Evolutionary conservation across 208 protist genomes (phyloP), one percentile per base, ranked within the genome.

Genomic region (Leptomonas pyrrhocoris): DNA sequence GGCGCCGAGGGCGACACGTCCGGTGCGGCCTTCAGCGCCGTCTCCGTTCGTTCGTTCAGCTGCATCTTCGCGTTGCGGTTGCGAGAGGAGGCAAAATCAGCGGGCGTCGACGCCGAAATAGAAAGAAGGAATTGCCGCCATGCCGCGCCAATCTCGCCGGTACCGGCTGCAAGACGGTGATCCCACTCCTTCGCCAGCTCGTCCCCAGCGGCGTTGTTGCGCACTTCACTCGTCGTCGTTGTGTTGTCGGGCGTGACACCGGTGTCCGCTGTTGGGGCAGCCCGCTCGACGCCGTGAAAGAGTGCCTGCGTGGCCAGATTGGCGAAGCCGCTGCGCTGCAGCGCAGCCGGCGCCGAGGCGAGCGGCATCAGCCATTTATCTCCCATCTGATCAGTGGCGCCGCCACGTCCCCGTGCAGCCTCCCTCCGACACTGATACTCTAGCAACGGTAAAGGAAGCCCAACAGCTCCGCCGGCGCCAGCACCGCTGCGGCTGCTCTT

Each of bases 241-340:
- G 34, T 38, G 34, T 38, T 38, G 34, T 38, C 34, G 3, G 34
- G 34, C 7, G 34, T 38, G 34, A 3, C 9, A 3, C 34, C 34
- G 9, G 34, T 38, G 34, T 9, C 34, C 34, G 7, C 7, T 3
- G 7, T 38, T 9, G 34, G 34, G 3, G 34, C 34, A 38, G 9
- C 34, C 34, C 3, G 34, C 34, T 38, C 34, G 34, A 38, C 2
- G 16, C 21, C 11, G 36, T 31, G 0, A 36, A 62, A 68, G 4
- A 77, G 49, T 21, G 63, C 72, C 42, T 72, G 48, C 1, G 72
- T 77, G 9, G 57, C 31, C 4, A 64, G 23, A 34, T 58, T 77
- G 21, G 72, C 38, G 34, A 77, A 77, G 23, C 72, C 72, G 3
- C 48, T 61, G 57, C 72, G 72, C 57, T 68, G 49, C 40, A 77